phyloP scores from a whole-genome alignment of 1,139 yeast genomes.

The Pichia sp. region DNA sequence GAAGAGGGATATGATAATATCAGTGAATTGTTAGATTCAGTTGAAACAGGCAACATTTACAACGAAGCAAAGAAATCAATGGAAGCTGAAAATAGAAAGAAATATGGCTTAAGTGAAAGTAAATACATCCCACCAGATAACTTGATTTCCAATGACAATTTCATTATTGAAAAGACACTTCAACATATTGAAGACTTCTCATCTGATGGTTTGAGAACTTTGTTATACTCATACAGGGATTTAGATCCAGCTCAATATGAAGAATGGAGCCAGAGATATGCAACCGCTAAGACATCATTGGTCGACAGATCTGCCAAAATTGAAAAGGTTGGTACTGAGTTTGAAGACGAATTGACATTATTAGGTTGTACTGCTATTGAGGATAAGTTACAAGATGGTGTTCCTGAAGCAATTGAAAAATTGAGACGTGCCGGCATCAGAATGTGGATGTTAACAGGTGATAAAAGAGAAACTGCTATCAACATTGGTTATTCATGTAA shows the following conservation, averaged over 20 bases:
- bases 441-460: conserved; percentile 99
- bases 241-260: conserved; percentile 57
- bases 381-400: conserved; percentile 95
- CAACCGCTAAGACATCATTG: conserved; percentile 75
- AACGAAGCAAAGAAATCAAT: conserved; percentile 60
- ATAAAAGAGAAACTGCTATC: conserved; percentile 95
- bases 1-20: conserved; percentile 13
- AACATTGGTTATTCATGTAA: conserved; percentile 96
- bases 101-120: conserved; percentile 40
- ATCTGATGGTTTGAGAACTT: conserved; percentile 89
- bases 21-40: conserved; percentile 40
- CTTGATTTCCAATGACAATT: conserved; percentile 71
- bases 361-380: conserved; percentile 97
- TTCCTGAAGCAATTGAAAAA: conserved; percentile 90
- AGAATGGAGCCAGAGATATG: conserved; percentile 64
- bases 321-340: conserved; percentile 67
- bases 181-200: conserved; percentile 94
- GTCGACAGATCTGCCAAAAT: conserved; percentile 63
- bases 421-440: conserved; percentile 90
- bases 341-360: conserved; percentile 67
- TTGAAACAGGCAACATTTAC: conserved; percentile 62
- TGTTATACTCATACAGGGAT: conserved; percentile 80
- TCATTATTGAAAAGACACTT: conserved; percentile 76
- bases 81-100: conserved; percentile 57
- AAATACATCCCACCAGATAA: conserved; percentile 56